Evolutionary conservation across 208 protist species (phyloP).

Genomic region (Naegleria fowleri): DNA sequence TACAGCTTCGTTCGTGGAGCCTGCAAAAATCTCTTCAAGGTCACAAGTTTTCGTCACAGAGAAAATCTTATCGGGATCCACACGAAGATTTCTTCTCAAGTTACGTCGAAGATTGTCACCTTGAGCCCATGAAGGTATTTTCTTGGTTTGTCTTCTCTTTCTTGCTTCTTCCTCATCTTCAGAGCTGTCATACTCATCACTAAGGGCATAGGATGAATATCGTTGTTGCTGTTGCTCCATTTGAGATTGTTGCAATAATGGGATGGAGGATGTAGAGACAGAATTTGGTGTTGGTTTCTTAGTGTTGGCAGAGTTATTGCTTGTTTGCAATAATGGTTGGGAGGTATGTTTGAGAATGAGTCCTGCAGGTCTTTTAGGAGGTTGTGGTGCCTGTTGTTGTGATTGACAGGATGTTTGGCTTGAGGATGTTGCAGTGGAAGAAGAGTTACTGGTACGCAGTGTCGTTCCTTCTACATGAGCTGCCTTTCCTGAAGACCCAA

Average conservation of each 20-base stretch:
- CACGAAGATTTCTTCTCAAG: no score
- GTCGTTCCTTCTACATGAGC: neutral
- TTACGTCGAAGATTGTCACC: neutral
- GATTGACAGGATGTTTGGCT: neutral
- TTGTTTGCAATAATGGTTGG: no score
- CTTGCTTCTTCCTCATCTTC: neutral
- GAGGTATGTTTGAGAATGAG: neutral
- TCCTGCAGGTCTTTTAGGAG: neutral
- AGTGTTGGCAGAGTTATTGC: no score
- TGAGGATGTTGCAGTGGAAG: no score
- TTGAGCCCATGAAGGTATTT: neutral
- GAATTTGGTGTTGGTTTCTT: no score
- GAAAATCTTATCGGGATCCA: neutral
- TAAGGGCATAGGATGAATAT: neutral
- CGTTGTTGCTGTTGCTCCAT: no score
- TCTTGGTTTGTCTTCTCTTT: neutral
- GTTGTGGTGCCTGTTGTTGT: neutral
- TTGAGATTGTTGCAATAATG: neutral
- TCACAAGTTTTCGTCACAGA: neutral
- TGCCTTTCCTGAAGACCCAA: neutral
- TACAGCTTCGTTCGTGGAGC: neutral
- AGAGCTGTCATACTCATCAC: neutral
- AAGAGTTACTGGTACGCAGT: neutral
- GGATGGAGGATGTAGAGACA: no score
- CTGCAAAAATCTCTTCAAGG: neutral